Evolutionary conservation across 225 moss, liverwort and hornwort species (phyloP).

Genomic region (Climacium dendroides): DNA sequence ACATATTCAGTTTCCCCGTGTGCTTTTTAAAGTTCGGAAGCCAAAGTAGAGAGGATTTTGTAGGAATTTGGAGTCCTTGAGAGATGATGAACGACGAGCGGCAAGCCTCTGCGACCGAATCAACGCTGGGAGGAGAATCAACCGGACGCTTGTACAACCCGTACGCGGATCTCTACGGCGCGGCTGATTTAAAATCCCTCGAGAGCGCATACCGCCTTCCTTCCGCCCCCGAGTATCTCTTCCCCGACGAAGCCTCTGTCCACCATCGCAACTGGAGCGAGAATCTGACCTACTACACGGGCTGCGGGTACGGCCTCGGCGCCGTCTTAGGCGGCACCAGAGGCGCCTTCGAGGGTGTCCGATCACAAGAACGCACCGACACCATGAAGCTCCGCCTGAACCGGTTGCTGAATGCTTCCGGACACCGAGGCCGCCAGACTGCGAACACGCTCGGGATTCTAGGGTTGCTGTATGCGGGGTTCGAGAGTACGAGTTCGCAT

Average conservation of each 20-base stretch:
- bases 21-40: not conserved
- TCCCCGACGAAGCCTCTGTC: constrained; percentile 73
- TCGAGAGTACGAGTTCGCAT: constrained; percentile 67
- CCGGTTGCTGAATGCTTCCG: constrained; percentile 72
- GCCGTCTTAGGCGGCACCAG: constrained; percentile 52
- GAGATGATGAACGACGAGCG: constrained; percentile 36
- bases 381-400: constrained; percentile 77
- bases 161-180: constrained; percentile 64
- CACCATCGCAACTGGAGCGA: constrained; percentile 89
- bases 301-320: constrained; percentile 65
- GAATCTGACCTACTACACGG: constrained; percentile 93
- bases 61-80: not conserved
- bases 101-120: not conserved
- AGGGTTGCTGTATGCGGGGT: constrained; percentile 77
- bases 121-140: constrained; percentile 16
- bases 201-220: constrained; percentile 66
- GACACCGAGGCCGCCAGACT: constrained; percentile 54
- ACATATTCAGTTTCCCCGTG: too few relatives aligned
- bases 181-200: constrained; percentile 59
- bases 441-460: constrained; percentile 80
- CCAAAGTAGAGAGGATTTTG: not conserved
- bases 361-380: constrained; percentile 59
- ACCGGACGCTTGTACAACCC: constrained; percentile 81
- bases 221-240: constrained; percentile 70
- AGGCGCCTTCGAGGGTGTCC: constrained; percentile 56